A percentile compares a stretch with the other conserved stretches of the same genome.
Evolutionary conservation across 2,329 filamentous ascomycete genomes (phyloP).

Genomic region (Epichloe festucae): DNA sequence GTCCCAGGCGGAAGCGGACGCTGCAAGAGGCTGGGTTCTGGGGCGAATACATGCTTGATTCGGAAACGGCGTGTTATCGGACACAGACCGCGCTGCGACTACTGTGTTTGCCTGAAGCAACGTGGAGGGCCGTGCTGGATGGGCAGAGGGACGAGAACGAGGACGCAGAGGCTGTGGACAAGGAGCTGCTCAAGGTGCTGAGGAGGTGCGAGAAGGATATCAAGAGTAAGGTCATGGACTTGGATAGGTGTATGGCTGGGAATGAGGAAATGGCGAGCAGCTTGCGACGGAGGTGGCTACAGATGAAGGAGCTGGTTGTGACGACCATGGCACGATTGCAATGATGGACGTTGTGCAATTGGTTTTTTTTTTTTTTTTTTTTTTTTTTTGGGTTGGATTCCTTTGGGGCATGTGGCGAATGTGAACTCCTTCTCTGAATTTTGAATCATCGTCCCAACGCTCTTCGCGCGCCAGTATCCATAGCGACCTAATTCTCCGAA

Average conservation of each 20-base stretch:
- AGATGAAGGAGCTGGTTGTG: conserved; percentile 14
- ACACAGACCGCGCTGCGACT: conserved; percentile 39
- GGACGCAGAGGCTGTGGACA: conserved; percentile 25
- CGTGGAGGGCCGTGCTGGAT: conserved; percentile 34
- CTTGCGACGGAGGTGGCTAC: conserved; percentile 13
- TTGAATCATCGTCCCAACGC: neutral
- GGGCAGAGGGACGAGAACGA: conserved; percentile 32
- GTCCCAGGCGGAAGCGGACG: conserved; percentile 18
- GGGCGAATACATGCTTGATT: conserved; percentile 38
- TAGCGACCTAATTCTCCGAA: neutral
- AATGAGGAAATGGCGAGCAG: conserved; percentile 13
- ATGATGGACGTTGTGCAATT: neutral
- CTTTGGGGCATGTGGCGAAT: neutral
- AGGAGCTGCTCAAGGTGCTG: conserved; percentile 25
- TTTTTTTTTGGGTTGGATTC: no score
- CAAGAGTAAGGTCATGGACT: conserved; percentile 15
- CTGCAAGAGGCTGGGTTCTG: conserved; percentile 36
- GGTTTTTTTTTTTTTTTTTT: neutral
- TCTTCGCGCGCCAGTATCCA: conserved; percentile 5
- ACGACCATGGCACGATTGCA: conserved; percentile 8
- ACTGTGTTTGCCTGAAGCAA: conserved; percentile 20
- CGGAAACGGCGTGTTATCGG: conserved; percentile 37
- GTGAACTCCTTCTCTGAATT: neutral
- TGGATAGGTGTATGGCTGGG: conserved; percentile 18
- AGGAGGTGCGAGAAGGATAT: conserved; percentile 22